A percentile compares a stretch with the other conserved stretches of the same genome.
phyloP scores from a whole-genome alignment of 2,329 filamentous ascomycete species.

The Aspergillus versicolor region DNA sequence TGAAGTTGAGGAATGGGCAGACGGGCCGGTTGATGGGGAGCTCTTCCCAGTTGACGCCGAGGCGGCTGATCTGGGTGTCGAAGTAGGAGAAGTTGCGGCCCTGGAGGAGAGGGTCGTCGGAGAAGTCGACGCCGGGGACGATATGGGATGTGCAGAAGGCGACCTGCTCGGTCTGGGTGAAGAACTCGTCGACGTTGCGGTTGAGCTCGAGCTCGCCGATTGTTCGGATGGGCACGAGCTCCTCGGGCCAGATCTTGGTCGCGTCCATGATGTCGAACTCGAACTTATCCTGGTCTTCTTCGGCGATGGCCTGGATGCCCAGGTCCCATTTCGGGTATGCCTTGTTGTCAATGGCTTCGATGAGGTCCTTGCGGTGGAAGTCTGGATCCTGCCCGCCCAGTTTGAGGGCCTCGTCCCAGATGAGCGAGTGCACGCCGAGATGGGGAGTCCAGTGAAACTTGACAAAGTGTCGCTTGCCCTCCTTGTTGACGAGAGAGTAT shows the following conservation, averaged over 20 bases:
- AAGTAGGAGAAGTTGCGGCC: conserved; percentile 67
- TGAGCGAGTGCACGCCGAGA: conserved; percentile 34
- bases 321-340: conserved; percentile 77
- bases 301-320: conserved; percentile 74
- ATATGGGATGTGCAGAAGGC: conserved; percentile 81
- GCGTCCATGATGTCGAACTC: conserved; percentile 84
- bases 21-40: conserved; percentile 74
- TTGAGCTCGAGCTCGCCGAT: conserved; percentile 80
- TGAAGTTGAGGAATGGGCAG: conserved; percentile 73
- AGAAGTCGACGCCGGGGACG: conserved; percentile 75
- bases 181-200: conserved; percentile 77
- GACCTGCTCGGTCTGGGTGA: conserved; percentile 77
- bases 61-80: conserved; percentile 59
- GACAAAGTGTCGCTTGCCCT: conserved; percentile 35
- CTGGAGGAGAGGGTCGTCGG: conserved; percentile 71
- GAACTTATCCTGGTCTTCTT: conserved; percentile 70
- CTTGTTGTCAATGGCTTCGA: conserved; percentile 70
- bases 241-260: conserved; percentile 83
- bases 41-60: conserved; percentile 74
- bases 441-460: conserved; percentile 37
- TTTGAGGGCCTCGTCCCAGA: conserved; percentile 71
- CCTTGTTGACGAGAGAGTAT: conserved; percentile 32
- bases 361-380: conserved; percentile 76
- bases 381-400: conserved; percentile 73
- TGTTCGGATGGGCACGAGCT: conserved; percentile 70